These are phyloP conservation scores for Fusarium nisikadoi DNA, from an alignment of 2,329 filamentous ascomycete species.

Conservation along the genomic window DNA sequence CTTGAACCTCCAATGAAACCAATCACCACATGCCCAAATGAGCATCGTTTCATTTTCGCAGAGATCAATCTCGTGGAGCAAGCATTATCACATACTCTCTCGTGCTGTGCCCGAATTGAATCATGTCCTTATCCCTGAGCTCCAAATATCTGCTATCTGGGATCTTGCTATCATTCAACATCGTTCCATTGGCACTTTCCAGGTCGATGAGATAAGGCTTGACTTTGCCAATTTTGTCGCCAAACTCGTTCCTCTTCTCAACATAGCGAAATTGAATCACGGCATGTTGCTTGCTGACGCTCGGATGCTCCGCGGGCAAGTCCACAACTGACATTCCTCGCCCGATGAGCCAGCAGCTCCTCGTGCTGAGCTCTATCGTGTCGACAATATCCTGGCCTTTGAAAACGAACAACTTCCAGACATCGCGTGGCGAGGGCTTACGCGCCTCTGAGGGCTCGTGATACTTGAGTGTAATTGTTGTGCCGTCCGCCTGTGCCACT, in stretches of 20 bases:
- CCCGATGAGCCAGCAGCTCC: constrained; percentile 92
- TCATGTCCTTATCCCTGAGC: constrained; percentile 85
- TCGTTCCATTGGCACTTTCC: constrained; percentile 91
- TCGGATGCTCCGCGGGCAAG: constrained; percentile 86
- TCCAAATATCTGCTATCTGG: constrained; percentile 85
- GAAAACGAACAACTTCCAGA: constrained; percentile 94
- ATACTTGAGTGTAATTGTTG: constrained; percentile 87
- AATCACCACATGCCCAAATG: neutral
- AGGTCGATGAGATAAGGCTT: constrained; percentile 93
- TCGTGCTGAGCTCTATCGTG: constrained; percentile 77
- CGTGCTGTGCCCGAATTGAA: constrained; percentile 87
- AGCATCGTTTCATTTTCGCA: neutral
- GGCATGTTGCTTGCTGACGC: constrained; percentile 94
- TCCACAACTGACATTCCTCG: constrained; percentile 85
- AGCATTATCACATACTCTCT: constrained; percentile 98
- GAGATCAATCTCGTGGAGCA: constrained; percentile 57
- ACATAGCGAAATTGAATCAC: constrained; percentile 92
- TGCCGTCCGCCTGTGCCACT: constrained; percentile 76
- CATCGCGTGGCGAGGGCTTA: constrained; percentile 80
- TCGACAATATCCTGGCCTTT: constrained; percentile 84
- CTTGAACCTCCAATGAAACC: neutral
- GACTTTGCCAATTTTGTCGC: constrained; percentile 81
- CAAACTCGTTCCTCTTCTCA: constrained; percentile 85
- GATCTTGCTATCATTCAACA: constrained; percentile 78
- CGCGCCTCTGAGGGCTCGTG: constrained; percentile 94